A percentile compares a stretch with the other conserved stretches of the same genome.
These are phyloP conservation scores for Boletus rubroflammeus DNA, from an alignment of 768 basidiomycete species.

Conservation along the genomic window DNA sequence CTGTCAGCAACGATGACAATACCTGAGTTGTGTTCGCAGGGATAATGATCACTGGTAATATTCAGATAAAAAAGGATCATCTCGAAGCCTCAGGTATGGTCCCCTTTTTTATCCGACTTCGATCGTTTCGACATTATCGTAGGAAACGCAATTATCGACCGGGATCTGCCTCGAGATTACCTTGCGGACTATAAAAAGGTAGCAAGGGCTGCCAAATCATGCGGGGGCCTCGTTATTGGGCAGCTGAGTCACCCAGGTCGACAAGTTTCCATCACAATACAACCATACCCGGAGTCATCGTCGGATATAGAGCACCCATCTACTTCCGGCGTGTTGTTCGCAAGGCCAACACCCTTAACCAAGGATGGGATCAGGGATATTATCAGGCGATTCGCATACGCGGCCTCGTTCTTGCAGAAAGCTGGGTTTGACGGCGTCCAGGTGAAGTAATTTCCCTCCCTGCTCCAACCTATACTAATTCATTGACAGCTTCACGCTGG, in stretches of 20 bases:
- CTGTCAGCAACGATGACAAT: not conserved
- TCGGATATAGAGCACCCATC: constrained; percentile 35
- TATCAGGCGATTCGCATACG: constrained; percentile 46
- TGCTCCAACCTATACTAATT: not conserved
- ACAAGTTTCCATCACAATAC: constrained; percentile 33
- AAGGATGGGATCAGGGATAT: constrained; percentile 48
- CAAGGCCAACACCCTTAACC: constrained; percentile 38
- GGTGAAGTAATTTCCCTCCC: constrained; percentile 17
- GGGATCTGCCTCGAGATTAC: constrained; percentile 24
- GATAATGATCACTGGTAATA: constrained; percentile 32
- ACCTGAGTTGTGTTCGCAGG: constrained; percentile 19
- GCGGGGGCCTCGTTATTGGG: constrained; percentile 30
- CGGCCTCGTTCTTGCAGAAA: constrained; percentile 47
- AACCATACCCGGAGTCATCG: constrained; percentile 33
- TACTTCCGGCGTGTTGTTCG: constrained; percentile 31
- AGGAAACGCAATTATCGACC: constrained; percentile 34
- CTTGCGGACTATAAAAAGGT: constrained; percentile 19
- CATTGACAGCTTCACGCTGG: constrained; percentile 38
- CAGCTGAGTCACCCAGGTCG: constrained; percentile 34
- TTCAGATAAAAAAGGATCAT: constrained; percentile 34
- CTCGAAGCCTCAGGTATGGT: constrained; percentile 32
- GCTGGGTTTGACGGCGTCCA: constrained; percentile 73
- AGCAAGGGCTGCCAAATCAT: constrained; percentile 31
- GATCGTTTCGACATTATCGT: not conserved
- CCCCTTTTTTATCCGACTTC: not conserved